Evolutionary conservation across 345 rosid species (phyloP).

Genomic region (Acer saccharum): DNA sequence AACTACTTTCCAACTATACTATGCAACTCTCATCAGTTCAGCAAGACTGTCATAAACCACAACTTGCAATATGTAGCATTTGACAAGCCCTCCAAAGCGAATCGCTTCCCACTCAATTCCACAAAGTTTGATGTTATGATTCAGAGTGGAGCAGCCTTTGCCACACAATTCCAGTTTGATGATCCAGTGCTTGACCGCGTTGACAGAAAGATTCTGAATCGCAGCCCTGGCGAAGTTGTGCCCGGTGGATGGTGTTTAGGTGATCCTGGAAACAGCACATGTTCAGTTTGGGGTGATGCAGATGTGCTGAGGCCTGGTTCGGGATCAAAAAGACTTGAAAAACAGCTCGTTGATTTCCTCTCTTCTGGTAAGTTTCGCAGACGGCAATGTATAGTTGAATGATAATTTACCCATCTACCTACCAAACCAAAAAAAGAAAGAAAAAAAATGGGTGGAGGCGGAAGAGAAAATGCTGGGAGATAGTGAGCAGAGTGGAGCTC

Average conservation of each 20-base stretch:
- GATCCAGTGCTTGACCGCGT: slow-evolving; percentile 71
- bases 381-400: slow-evolving; percentile 60
- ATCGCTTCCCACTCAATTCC: slow-evolving; percentile 47
- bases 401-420: slow-evolving; percentile 13
- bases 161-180: slow-evolving; percentile 48
- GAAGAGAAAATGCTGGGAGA: not conserved
- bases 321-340: slow-evolving; percentile 78
- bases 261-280: slow-evolving; percentile 48
- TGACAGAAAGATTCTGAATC: slow-evolving; percentile 68
- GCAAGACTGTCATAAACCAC: slow-evolving; percentile 65
- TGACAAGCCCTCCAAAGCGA: slow-evolving; percentile 43
- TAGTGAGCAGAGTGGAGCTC: not conserved
- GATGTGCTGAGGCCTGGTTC: slow-evolving; percentile 80
- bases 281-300: slow-evolving; percentile 88
- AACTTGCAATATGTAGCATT: slow-evolving; percentile 61
- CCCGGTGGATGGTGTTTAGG: slow-evolving; percentile 99
- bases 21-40: slow-evolving; percentile 70
- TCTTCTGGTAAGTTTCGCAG: slow-evolving; percentile 53
- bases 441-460: not conserved
- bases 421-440: too few relatives aligned
- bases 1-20: slow-evolving; percentile 82
- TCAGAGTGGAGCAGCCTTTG: slow-evolving; percentile 86
- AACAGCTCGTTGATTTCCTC: slow-evolving; percentile 51
- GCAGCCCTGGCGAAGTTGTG: slow-evolving; percentile 53
- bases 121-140: slow-evolving; percentile 67